Conservation (phyloP, 2,329 filamentous ascomycete species). For the Periconia macrospinosa region DNA sequence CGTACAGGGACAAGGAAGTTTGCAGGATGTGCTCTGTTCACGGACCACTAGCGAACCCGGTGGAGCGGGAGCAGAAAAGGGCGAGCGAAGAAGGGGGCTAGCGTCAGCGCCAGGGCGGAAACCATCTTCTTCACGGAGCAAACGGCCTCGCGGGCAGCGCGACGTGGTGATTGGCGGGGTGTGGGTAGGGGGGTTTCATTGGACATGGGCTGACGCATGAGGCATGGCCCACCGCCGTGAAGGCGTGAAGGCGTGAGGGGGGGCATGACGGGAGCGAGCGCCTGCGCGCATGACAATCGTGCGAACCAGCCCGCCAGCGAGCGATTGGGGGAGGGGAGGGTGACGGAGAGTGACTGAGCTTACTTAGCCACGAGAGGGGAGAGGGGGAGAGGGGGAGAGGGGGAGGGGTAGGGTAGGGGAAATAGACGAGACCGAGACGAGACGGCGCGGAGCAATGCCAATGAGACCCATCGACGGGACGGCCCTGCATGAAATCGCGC, state of each 20-base stretch:
- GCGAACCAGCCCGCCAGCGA: neutral
- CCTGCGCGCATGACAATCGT: neutral
- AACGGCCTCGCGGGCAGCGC: neutral
- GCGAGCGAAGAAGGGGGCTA: neutral
- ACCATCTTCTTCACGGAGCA: too few relatives aligned
- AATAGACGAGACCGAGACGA: too few relatives aligned
- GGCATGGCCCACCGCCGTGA: neutral
- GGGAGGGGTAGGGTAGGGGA: slow-evolving; percentile 7
- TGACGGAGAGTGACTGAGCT: neutral
- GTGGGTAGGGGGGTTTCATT: neutral
- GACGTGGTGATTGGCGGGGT: too few relatives aligned
- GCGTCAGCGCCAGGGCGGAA: neutral
- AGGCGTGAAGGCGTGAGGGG: neutral
- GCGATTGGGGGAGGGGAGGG: too few relatives aligned
- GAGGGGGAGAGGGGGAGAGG: slow-evolving; percentile 6
- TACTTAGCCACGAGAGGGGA: too few relatives aligned
- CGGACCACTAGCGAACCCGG: slow-evolving; percentile 24
- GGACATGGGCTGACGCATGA: neutral
- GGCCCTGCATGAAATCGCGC: too few relatives aligned
- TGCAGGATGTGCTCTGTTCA: slow-evolving; percentile 2
- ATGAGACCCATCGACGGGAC: too few relatives aligned
- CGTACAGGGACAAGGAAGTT: slow-evolving; percentile 2
- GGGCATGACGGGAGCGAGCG: neutral
- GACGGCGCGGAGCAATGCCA: too few relatives aligned
- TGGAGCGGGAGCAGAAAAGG: slow-evolving; percentile 22